These are phyloP conservation scores for Raffaelea ambrosiae DNA, from an alignment of 2,329 filamentous ascomycete genomes.

Conservation along the genomic window DNA sequence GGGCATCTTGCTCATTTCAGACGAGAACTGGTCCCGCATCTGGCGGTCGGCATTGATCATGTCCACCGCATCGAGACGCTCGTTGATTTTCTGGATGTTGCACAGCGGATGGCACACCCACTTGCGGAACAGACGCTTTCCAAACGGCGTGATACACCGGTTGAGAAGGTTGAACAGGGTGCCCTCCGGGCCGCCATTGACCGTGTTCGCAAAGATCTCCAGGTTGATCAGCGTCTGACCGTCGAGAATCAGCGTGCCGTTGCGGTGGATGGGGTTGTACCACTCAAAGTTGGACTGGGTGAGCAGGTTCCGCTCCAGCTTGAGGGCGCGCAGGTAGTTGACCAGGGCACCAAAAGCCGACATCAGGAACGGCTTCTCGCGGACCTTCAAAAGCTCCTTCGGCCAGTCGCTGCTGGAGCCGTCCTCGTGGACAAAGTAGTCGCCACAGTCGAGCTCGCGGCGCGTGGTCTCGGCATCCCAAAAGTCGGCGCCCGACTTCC, in stretches of 20 bases:
- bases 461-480: constrained; percentile 78
- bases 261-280: constrained; percentile 86
- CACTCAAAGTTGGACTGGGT: constrained; percentile 84
- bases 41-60: constrained; percentile 76
- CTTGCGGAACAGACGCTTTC: constrained; percentile 89
- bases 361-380: constrained; percentile 74
- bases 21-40: constrained; percentile 79
- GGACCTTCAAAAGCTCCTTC: constrained; percentile 58
- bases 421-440: constrained; percentile 62
- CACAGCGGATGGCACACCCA: constrained; percentile 96
- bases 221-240: constrained; percentile 96
- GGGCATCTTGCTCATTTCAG: constrained; percentile 82
- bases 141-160: constrained; percentile 90
- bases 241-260: constrained; percentile 85
- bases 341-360: constrained; percentile 84
- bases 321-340: constrained; percentile 77
- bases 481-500: constrained; percentile 83
- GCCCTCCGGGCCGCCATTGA: constrained; percentile 75
- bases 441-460: constrained; percentile 69
- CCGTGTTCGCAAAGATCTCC: constrained; percentile 92
- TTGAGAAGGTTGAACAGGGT: constrained; percentile 89
- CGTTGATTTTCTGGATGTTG: constrained; percentile 81
- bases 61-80: constrained; percentile 88
- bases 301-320: constrained; percentile 79
- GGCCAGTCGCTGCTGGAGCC: constrained; percentile 62